Base-by-base conservation (phyloP, 1,139 yeast species). In the Candida sp. region DNA sequence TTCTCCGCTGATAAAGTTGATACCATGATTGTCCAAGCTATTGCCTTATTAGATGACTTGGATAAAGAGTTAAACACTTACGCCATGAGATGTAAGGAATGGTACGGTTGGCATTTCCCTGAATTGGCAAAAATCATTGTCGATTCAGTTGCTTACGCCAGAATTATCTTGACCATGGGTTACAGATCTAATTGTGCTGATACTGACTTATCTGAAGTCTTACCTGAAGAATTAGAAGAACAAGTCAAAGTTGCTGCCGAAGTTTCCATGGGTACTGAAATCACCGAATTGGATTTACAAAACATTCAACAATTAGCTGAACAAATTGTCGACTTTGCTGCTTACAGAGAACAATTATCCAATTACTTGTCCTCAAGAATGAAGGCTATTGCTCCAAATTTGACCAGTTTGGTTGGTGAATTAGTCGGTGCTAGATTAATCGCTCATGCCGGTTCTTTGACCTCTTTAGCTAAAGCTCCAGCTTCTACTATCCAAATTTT, bases 31-130 rank as follows among this genome's bases (percentile, higher is more conserved):
- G 95, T 93, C 52, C 99, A 95, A 77, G 99, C 99, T 46, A 93
- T 93, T 72, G 97, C 99, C 39, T 75, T 93, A 54, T 81, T 93
- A 58, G 99, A 93, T 66, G 97, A 95, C 67, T 82, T 93, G 56
- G 99, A 93, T 73, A 93, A 93, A 75, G 99, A 93, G 64, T 83
- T 93, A 66, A 93, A 93, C 74, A 93, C 98, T 46, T 93, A 87
- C 69, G 93, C 98, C 51, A 93, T 93, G 99, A 85, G 99, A 77
- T 91, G 88, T 63, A 93, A 93, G 79, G 99, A 93, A 75, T 93
- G 99, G 99, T 93, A 93, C 72, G 98, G 98, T 55, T 93, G 99
- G 99, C 99, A 93, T 70, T 93, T 93, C 83, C 99, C 99, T 46
- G 99, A 93, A 75, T 82, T 93, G 76, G 96, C 97, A 57, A 90